Percentiles rank a stretch among this genome's conserved stretches.
Evolutionary conservation across 2,329 filamentous ascomycete genomes (phyloP).

Genomic region (Cercospora beticola): DNA sequence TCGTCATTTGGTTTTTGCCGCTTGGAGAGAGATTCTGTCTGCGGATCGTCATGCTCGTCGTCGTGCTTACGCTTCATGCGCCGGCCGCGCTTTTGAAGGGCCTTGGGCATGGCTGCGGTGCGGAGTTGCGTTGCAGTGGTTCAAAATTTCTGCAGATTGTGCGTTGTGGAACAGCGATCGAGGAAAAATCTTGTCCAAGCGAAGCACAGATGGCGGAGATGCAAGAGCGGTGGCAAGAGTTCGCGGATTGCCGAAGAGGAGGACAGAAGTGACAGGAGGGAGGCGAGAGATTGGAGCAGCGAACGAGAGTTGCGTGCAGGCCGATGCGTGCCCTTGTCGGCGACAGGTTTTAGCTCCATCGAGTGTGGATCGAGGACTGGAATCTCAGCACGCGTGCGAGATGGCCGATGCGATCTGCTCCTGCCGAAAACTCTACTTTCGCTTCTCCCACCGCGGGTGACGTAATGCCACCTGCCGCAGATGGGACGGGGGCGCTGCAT

Average conservation of each 20-base stretch:
- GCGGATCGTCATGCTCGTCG: slow-evolving; percentile 41
- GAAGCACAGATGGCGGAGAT: neutral
- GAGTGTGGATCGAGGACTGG: neutral
- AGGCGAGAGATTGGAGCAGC: neutral
- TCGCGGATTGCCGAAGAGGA: neutral
- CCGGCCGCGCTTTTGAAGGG: slow-evolving; percentile 59
- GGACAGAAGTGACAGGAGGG: neutral
- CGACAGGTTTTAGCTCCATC: neutral
- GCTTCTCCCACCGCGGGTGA: neutral
- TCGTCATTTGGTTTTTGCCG: slow-evolving; percentile 41
- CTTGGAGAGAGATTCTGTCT: slow-evolving; percentile 40
- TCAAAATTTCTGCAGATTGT: slow-evolving; percentile 8
- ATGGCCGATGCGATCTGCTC: neutral
- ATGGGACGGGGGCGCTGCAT: neutral
- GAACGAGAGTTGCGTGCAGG: neutral
- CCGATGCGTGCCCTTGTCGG: neutral
- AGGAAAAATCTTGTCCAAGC: neutral
- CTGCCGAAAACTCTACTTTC: neutral
- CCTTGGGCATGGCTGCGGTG: slow-evolving; percentile 54
- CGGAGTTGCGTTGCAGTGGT: slow-evolving; percentile 3
- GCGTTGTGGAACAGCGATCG: neutral
- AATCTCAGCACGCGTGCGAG: neutral
- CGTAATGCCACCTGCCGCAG: neutral
- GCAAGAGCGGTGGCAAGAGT: neutral
- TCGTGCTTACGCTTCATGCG: slow-evolving; percentile 56